Conservation (phyloP, 257 asterid genomes). For the Ligustrum vulgare region DNA sequence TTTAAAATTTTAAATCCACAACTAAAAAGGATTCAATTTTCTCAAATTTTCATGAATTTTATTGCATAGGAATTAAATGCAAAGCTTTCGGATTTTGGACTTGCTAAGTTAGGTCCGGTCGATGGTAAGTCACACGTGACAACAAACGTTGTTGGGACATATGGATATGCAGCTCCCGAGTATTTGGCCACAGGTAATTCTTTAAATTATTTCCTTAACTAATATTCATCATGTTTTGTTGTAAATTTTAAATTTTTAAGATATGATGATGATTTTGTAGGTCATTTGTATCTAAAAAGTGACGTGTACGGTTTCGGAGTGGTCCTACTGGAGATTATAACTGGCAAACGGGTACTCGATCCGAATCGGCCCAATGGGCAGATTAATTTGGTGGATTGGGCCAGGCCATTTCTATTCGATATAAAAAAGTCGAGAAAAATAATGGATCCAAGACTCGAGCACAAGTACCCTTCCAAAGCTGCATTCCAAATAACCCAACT, state of each 20-base stretch:
- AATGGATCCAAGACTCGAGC: constrained; percentile 10
- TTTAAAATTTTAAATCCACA: no score
- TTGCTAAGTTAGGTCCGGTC: constrained; percentile 12
- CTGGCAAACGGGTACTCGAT: background rate
- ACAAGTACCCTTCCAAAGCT: background rate
- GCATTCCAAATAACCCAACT: background rate
- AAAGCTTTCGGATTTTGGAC: constrained; percentile 19
- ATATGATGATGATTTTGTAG: background rate
- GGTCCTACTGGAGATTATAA: background rate
- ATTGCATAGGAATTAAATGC: constrained; percentile 9
- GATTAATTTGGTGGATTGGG: constrained; percentile 10
- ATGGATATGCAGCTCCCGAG: constrained; percentile 17
- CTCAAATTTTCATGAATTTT: no score
- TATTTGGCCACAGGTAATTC: background rate
- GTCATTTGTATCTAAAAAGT: constrained; percentile 9
- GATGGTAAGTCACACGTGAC: constrained; percentile 11
- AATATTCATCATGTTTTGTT: no score
- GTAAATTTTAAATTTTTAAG: background rate
- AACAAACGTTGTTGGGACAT: constrained; percentile 2
- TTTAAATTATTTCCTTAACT: no score
- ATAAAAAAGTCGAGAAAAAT: background rate
- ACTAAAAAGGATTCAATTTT: no score
- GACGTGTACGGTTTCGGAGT: constrained; percentile 17
- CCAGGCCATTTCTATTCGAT: background rate
- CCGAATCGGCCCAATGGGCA: background rate